phyloP scores from a whole-genome alignment of 345 rosid genomes.

The thale cress (Arabidopsis thaliana) region TAIR10.1 NC_003070.9:29780001-29780500 shows the following conservation, averaged over 20 bases:
- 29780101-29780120: slow-evolving; percentile 76
- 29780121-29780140: slow-evolving; percentile 93
- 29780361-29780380: neutral
- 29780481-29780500: slow-evolving; percentile 91
- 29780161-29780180: slow-evolving; percentile 17
- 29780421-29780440: neutral
- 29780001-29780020: slow-evolving; percentile 55
- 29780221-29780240: slow-evolving; percentile 35
- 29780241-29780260: slow-evolving; percentile 64
- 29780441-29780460: slow-evolving; percentile 91
- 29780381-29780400: neutral
- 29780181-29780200: slow-evolving; percentile 51
- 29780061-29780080: slow-evolving; percentile 48
- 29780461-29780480: slow-evolving; percentile 90
- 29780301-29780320: slow-evolving; percentile 53
- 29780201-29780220: slow-evolving; percentile 59
- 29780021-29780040: neutral
- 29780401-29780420: slow-evolving; percentile 1
- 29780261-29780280: slow-evolving; percentile 64
- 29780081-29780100: slow-evolving; percentile 76
- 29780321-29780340: slow-evolving; percentile 68
- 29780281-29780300: slow-evolving; percentile 52
- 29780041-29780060: slow-evolving; percentile 32
- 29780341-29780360: slow-evolving; percentile 90
- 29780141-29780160: slow-evolving; percentile 45